Evolutionary conservation across 2,329 filamentous ascomycete species (phyloP).

Genomic region (Pseudocercospora cruenta): DNA sequence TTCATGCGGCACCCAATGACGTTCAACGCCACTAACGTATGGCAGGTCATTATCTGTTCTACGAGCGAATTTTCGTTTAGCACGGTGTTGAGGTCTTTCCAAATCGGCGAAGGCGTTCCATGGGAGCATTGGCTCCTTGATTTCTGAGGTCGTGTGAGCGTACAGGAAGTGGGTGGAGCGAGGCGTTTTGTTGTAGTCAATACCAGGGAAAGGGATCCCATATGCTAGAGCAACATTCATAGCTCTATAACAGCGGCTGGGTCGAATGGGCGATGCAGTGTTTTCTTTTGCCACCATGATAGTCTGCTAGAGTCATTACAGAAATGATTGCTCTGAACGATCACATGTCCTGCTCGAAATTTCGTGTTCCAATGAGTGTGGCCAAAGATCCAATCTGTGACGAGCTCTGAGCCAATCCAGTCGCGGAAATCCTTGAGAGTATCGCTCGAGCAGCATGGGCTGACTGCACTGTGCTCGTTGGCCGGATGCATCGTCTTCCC

Average conservation of each 20-base stretch:
- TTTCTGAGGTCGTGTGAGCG: too few relatives aligned
- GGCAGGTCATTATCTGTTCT: not conserved
- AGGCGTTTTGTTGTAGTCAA: not conserved
- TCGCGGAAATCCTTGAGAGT: conserved; percentile 33
- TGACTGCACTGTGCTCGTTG: conserved; percentile 50
- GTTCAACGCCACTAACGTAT: not conserved
- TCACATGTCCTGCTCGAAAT: conserved; percentile 37
- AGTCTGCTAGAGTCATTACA: conserved; percentile 28
- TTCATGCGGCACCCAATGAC: too few relatives aligned
- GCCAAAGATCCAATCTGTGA: conserved; percentile 51
- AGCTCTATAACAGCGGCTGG: not conserved
- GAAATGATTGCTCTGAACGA: conserved; percentile 46
- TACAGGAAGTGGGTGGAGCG: not conserved
- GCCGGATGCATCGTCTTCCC: conserved; percentile 53
- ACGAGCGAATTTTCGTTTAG: too few relatives aligned
- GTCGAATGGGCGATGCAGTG: conserved; percentile 25
- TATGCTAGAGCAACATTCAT: not conserved
- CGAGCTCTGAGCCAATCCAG: conserved; percentile 17
- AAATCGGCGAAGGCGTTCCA: too few relatives aligned
- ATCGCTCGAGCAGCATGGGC: conserved; percentile 58
- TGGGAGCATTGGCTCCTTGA: too few relatives aligned
- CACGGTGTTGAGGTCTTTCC: too few relatives aligned
- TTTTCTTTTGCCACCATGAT: conserved; percentile 28
- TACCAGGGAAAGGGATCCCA: not conserved
- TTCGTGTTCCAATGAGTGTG: conserved; percentile 50